Evolutionary conservation across 2,329 filamentous ascomycete genomes (phyloP), one percentile per base, ranked within the genome.

Genomic region (Didymella glomerata): DNA sequence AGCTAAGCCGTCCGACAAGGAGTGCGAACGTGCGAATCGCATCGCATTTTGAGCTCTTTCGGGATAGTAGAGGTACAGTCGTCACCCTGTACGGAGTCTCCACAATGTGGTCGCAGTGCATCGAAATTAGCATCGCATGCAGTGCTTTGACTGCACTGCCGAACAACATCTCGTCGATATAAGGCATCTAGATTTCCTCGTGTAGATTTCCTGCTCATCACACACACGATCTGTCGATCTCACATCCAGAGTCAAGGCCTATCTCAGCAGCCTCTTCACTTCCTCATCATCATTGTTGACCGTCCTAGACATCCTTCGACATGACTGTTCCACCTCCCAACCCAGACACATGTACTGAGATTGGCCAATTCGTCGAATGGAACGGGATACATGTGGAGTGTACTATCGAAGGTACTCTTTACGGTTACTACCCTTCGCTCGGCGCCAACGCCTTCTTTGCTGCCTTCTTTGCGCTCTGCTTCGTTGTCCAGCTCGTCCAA

Each of bases 351-450:
- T 73, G 71, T 54, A 59, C 50, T 8, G 25, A 65, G 6, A 60
- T 72, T 18, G 56, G 60, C 16, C 64, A 65, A 11, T 20, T 51
- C 2, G 41, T 59, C 25, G 25, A 59, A 11, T 59, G 28, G 24
- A 18, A 50, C 18, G 50, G 56, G 14, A 13, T 30, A 13, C 50
- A 20, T 6, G 18, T 54, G 4, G 54, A 59, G 14, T 85, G 83
- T 58, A 76, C 81, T 0, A 76, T 85, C 18, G 71, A 80, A 52
- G 76, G 74, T 1, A 83, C 82, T 2, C 78, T 81, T 16, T 84
- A 86, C 63, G 80, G 82, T 25, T 88, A 87, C 71, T 77, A 81
- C 32, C 85, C 85, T 0, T 79, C 74, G 36, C 71, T 85, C 0
- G 77, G 75, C 4, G 83, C 80, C 16, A 86, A 86, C 66, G 75